Base-by-base conservation (phyloP, 2,329 filamentous ascomycete species). In the Calonectria pseudoreteaudii region DNA sequence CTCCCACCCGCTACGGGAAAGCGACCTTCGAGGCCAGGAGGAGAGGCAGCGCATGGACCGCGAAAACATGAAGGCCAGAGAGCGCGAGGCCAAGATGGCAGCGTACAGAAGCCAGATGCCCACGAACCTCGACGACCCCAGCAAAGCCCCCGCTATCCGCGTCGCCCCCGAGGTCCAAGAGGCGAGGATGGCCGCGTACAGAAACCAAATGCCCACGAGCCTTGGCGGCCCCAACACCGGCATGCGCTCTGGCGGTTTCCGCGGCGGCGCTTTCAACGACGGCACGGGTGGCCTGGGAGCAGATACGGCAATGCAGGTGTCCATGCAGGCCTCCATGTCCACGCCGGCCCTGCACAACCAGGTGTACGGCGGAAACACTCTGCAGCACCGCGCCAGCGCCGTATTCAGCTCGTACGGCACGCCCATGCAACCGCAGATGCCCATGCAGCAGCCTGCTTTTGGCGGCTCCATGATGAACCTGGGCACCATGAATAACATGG, bases 251-350 rank as follows among this genome's bases (percentile, higher is more conserved):
- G 87, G 88, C 36, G 89, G 88, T 0, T 91, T 86, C 79, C 84
- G 86, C 75, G 85, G 87, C 26, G 90, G 90, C 3, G 83, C 84
- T n/a, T 91, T 89, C 79, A 91, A 91, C 76, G 88, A 91, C 67
- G 89, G 88, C 1, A 81, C 78, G 18, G 89, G 85, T 7, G 89
- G 89, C 3, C 52, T 72, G 64, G 80, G 77, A 8, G 69, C 72
- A 20, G 80, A 80, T 30, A 80, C 77, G 0, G 76, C 80, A 6
- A 74, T 80, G 56, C 56, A 62, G 23, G 56, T 62, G 34, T 62
- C 56, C 0, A 62, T 62, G 56, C 56, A 62, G 31, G 56, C 56
- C 56, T 62, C 56, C 13, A 41, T 62, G 60, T 82, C 81, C 9
- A 80, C 75, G n/a, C 78, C 79, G 7, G 80, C 78, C 28, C 73